Evolutionary conservation across 2,329 filamentous ascomycete genomes (phyloP), one percentile per base, ranked within the genome.

Genomic region (Nannizzia gypsea): DNA sequence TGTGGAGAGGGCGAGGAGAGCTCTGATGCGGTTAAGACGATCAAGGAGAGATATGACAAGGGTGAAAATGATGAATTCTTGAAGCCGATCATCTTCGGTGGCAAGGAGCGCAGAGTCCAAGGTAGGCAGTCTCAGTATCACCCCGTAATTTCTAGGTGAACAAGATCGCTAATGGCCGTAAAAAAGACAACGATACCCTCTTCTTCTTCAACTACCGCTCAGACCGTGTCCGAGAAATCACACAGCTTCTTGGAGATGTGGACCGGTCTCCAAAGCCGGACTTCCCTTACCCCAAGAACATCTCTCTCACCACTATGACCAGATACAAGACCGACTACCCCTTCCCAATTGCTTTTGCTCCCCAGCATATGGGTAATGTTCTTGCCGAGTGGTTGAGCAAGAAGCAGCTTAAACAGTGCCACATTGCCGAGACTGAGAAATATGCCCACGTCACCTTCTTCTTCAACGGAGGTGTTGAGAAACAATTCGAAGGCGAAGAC

Each of bases 171-270:
- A 11, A 56, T 22, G 11, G 20, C 26, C 15, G 20, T 22, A 28
- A 34, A 59, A 55, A 65, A 90, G 90, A 97, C 71, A 82, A 88
- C 66, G 93, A 99, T 72, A 92, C 90, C 59, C 83, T 97, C 69
- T 97, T 97, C 83, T 97, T 97, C 84, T 99, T 99, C 88, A 99
- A 99, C 85, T 99, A 99, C 82, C 90, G 93, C 70, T 97, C 93
- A 61, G 93, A 99, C 74, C 91, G 93, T 74, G 92, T 92, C 58
- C 89, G 93, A 68, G 93, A 99, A 76, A 88, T 99, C 73, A 95
- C 90, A 56, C 93, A 97, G 78, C 82, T 99, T 50, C 80, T 99
- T 59, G 93, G 93, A 67, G 88, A 88, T 73, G 86, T 92, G 71
- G 93, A 99, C 79, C 89, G 90, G 70, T 95, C 90, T 24, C 90